phyloP scores from a whole-genome alignment of 306 rosid species.

The Malus sylvestris region DNA sequence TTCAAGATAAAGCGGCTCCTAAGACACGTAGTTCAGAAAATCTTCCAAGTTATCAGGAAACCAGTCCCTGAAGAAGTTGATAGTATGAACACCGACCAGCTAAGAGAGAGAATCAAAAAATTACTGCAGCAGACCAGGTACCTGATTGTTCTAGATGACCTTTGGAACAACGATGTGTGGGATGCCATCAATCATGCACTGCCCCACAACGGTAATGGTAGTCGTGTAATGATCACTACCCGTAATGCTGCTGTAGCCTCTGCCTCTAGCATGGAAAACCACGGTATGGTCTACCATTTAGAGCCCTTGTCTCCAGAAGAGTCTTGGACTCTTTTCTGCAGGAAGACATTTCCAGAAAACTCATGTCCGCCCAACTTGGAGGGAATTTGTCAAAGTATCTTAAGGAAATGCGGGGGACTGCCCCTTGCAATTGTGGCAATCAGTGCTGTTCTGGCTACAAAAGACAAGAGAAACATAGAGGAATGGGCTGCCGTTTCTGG shows the following conservation, averaged over 20 bases:
- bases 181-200: conserved; percentile 42
- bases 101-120: conserved; percentile 30
- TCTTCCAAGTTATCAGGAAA: conserved; percentile 15
- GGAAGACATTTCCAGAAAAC: conserved; percentile 35
- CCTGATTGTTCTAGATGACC: conserved; percentile 50
- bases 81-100: conserved; percentile 23
- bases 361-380: conserved; percentile 38
- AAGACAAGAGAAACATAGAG: conserved; percentile 32
- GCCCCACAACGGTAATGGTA: conserved; percentile 37
- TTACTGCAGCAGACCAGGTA: conserved; percentile 36
- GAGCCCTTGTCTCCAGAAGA: conserved; percentile 33
- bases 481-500: conserved; percentile 38
- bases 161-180: conserved; percentile 44
- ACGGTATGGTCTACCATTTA: conserved; percentile 25
- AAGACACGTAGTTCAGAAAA: conserved; percentile 29
- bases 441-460: conserved; percentile 42
- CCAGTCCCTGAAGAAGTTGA: conserved; percentile 37
- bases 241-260: conserved; percentile 33
- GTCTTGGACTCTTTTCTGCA: conserved; percentile 38
- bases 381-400: conserved; percentile 17
- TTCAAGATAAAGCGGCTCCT: conserved; percentile 31
- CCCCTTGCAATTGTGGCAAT: conserved; percentile 67
- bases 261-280: conserved; percentile 17
- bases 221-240: conserved; percentile 52
- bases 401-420: conserved; percentile 51